Percentiles rank a stretch among this genome's conserved stretches.
Evolutionary conservation across 441 rosid genomes (phyloP).

Genomic region (Aquilaria agallochum): DNA sequence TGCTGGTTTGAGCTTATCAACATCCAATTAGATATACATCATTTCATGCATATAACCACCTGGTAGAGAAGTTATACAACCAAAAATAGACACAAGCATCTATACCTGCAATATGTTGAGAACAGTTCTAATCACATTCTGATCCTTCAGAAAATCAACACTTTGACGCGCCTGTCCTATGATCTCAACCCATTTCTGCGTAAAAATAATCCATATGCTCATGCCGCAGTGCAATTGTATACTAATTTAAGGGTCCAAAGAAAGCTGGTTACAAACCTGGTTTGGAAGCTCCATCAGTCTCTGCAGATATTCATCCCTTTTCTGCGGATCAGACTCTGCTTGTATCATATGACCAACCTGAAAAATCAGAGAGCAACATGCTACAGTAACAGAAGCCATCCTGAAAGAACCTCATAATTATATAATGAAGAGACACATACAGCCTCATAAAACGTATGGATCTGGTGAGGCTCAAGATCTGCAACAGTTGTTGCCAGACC

Average conservation of each 20-base stretch:
- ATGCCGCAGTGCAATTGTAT: constrained; percentile 1
- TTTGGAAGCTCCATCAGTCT: constrained; percentile 98
- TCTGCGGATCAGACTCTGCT: constrained; percentile 96
- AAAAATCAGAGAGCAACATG: constrained; percentile 5
- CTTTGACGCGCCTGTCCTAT: constrained; percentile 98
- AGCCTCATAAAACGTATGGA: constrained; percentile 98
- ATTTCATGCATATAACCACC: too few species aligned
- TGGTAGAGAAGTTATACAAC: too few species aligned
- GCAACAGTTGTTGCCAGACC: constrained; percentile 91
- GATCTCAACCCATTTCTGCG: constrained; percentile 98
- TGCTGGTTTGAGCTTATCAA: too few species aligned
- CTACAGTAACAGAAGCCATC: neutral
- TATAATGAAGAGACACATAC: constrained; percentile 35
- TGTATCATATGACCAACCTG: constrained; percentile 99
- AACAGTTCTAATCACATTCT: constrained; percentile 83
- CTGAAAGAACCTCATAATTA: neutral
- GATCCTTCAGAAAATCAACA: constrained; percentile 95
- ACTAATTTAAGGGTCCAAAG: constrained; percentile 1
- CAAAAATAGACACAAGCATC: neutral
- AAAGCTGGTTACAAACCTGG: constrained; percentile 46
- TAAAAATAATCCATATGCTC: constrained; percentile 12
- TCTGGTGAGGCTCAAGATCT: constrained; percentile 99
- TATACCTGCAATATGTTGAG: constrained; percentile 94
- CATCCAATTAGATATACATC: too few species aligned
- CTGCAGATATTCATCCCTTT: constrained; percentile 94